Conservation (phyloP, 202 grass and related monocot species). For the Schoenoplectus triqueter region DNA sequence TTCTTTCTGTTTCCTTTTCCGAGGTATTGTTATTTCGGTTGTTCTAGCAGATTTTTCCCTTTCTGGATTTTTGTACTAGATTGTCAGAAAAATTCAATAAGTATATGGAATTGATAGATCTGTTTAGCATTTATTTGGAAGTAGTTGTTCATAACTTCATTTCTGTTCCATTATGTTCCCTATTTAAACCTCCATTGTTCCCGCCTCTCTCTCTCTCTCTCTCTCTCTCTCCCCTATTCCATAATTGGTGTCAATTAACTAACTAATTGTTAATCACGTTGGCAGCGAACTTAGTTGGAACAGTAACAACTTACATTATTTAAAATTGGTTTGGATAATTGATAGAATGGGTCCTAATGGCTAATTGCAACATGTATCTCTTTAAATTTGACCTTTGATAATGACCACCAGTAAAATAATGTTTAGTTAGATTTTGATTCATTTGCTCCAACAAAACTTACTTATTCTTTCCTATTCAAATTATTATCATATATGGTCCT, state of each 20-base stretch:
- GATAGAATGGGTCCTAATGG: neutral
- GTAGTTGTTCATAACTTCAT: neutral
- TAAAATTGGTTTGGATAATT: conserved; percentile 3
- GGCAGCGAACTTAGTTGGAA: neutral
- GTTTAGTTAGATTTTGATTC: conserved; percentile 27
- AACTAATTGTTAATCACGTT: conserved; percentile 21
- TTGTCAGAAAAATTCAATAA: neutral
- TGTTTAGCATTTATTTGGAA: neutral
- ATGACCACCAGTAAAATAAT: neutral
- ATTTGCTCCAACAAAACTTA: neutral
- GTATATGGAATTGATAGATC: conserved; percentile 9
- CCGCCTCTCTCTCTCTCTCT: neutral
- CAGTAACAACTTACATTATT: conserved; percentile 13
- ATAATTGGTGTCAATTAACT: neutral
- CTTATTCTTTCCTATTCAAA: neutral
- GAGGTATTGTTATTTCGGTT: neutral
- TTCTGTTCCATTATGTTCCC: neutral
- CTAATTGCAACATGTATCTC: neutral
- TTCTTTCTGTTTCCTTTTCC: neutral
- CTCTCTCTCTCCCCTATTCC: neutral
- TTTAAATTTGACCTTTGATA: conserved; percentile 22
- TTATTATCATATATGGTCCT: conserved; percentile 16
- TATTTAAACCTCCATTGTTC: neutral
- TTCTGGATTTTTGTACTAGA: neutral
- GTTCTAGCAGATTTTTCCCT: too few relatives aligned